phyloP scores from a whole-genome alignment of 2,329 filamentous ascomycete genomes.

The Drechslera avenae region DNA sequence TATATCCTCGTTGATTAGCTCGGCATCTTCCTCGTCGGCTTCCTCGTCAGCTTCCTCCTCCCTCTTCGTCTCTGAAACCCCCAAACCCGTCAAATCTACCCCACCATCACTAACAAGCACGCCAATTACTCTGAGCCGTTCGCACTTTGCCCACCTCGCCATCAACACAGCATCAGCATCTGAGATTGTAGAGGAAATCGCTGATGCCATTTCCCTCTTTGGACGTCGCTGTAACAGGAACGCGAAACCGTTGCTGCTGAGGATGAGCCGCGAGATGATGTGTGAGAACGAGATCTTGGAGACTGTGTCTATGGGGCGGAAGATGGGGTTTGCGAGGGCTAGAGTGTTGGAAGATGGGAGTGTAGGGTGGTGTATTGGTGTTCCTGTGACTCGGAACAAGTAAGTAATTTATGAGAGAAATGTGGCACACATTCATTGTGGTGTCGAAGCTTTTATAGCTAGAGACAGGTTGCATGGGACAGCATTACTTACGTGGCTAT shows the following conservation, averaged over 20 bases:
- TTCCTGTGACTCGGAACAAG: no score
- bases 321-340: neutral
- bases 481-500: no score
- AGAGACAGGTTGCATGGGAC: no score
- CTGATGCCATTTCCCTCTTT: constrained; percentile 22
- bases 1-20: no score
- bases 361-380: neutral
- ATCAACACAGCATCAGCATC: constrained; percentile 1
- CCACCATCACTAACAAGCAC: no score
- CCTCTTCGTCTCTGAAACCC: neutral
- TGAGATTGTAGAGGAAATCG: constrained; percentile 23
- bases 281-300: neutral
- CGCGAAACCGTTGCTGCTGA: constrained; percentile 7
- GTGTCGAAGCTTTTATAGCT: no score
- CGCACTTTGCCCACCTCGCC: neutral
- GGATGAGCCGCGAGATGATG: neutral
- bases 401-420: no score
- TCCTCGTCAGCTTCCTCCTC: neutral
- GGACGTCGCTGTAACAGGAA: constrained; percentile 19
- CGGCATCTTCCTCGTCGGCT: no score
- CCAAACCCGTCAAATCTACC: neutral
- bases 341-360: neutral
- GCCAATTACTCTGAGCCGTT: no score
- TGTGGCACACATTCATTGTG: no score
- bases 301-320: neutral